phyloP scores from a whole-genome alignment of 495 filamentous ascomycete species.

The Sporormia fimetaria region DNA sequence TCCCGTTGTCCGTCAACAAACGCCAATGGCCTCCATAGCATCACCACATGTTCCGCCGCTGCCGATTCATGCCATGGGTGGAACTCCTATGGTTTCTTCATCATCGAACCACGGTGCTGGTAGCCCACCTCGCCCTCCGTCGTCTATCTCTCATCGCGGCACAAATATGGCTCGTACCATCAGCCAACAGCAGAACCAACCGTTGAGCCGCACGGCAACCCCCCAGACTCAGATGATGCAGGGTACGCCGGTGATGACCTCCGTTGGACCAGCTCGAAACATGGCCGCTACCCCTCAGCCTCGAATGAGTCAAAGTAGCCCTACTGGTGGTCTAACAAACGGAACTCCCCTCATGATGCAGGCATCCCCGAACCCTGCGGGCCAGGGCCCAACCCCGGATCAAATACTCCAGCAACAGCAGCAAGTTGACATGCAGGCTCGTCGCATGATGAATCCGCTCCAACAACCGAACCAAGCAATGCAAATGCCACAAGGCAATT shows the following conservation, averaged over 20 bases:
- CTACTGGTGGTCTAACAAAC: constrained; percentile 49
- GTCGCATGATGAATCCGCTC: too few species aligned
- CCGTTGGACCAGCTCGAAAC: constrained; percentile 44
- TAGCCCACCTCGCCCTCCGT: constrained; percentile 65
- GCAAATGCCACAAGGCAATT: too few species aligned
- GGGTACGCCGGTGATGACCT: constrained; percentile 60
- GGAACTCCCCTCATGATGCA: constrained; percentile 43
- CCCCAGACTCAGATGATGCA: constrained; percentile 72
- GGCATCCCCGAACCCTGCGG: constrained; percentile 20
- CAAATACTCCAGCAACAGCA: constrained; percentile 22
- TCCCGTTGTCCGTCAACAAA: constrained; percentile 66
- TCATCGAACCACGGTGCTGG: constrained; percentile 63
- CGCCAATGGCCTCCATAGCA: constrained; percentile 57
- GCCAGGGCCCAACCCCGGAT: constrained; percentile 23
- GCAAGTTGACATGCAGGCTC: constrained; percentile 8
- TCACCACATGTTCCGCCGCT: constrained; percentile 59
- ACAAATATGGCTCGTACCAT: constrained; percentile 63
- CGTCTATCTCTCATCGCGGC: constrained; percentile 61
- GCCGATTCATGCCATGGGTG: constrained; percentile 35
- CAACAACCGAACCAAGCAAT: too few species aligned
- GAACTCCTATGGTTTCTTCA: constrained; percentile 68
- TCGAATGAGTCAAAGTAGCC: constrained; percentile 29
- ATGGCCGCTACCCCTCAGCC: constrained; percentile 31
- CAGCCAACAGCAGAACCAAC: constrained; percentile 56
- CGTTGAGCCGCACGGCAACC: constrained; percentile 61